Evolutionary conservation across 2,329 filamentous ascomycete species (phyloP).

Genomic region (Pezicula radicicola): DNA sequence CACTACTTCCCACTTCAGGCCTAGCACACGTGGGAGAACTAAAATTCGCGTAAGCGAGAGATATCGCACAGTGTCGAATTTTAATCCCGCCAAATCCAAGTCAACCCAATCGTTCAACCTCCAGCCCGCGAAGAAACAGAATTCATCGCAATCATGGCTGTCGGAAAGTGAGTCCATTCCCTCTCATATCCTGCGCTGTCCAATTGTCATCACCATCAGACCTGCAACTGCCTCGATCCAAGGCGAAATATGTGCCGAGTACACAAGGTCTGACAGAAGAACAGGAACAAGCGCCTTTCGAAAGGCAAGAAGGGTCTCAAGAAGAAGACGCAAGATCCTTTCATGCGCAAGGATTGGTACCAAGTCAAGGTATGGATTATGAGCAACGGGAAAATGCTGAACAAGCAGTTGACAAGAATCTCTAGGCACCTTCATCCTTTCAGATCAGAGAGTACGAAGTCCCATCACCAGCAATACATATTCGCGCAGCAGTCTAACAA

Average conservation of each 20-base stretch:
- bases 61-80: too few relatives aligned
- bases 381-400: not conserved
- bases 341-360: constrained; percentile 99
- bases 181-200: constrained; percentile 2
- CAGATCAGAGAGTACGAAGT: constrained; percentile 80
- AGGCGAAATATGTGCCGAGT: too few relatives aligned
- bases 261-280: constrained; percentile 23
- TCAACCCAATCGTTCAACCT: too few relatives aligned
- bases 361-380: constrained; percentile 74
- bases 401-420: constrained; percentile 21
- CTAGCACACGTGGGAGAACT: too few relatives aligned
- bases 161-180: constrained; percentile 64
- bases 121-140: constrained; percentile 24
- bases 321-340: constrained; percentile 98
- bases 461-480: constrained; percentile 8
- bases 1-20: too few relatives aligned
- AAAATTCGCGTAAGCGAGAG: too few relatives aligned
- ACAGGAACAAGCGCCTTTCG: constrained; percentile 99
- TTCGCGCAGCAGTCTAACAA: constrained; percentile 30
- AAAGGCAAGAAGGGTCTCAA: constrained; percentile 99
- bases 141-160: constrained; percentile 70
- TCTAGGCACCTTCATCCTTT: constrained; percentile 89
- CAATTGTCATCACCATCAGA: not conserved
- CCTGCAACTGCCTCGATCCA: too few relatives aligned
- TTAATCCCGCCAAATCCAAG: too few relatives aligned